phyloP scores from a whole-genome alignment of 2,329 filamentous ascomycete genomes.

The Aaosphaeria pasadenensis region DNA sequence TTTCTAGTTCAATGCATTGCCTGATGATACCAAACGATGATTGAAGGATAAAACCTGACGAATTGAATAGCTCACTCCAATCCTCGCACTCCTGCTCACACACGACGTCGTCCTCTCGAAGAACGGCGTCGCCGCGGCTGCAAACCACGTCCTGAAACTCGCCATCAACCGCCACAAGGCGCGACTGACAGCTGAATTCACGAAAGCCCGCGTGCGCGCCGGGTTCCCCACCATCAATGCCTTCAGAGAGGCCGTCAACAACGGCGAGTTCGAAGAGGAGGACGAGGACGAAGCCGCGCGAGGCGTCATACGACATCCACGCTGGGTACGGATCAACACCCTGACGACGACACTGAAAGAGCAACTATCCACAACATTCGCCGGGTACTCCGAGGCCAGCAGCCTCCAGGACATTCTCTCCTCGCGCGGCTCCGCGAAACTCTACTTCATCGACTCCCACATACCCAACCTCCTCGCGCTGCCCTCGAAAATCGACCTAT shows the following conservation, averaged over 20 bases:
- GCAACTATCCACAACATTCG: constrained; percentile 74
- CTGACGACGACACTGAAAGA: constrained; percentile 67
- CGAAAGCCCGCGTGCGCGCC: constrained; percentile 70
- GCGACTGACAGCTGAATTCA: constrained; percentile 77
- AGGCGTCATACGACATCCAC: constrained; percentile 57
- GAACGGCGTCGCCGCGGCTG: constrained; percentile 75
- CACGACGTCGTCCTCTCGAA: constrained; percentile 86
- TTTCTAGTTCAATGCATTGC: background rate
- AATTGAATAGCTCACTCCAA: constrained; percentile 66
- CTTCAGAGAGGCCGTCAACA: constrained; percentile 59
- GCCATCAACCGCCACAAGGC: constrained; percentile 78
- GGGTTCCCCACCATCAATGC: constrained; percentile 67
- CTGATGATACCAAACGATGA: no score
- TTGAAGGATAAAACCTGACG: background rate
- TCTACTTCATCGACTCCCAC: constrained; percentile 72
- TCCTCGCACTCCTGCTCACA: constrained; percentile 74
- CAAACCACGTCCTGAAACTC: constrained; percentile 72
- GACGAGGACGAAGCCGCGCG: constrained; percentile 25
- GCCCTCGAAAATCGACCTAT: constrained; percentile 68
- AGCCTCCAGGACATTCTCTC: constrained; percentile 57
- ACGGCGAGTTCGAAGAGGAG: constrained; percentile 25
- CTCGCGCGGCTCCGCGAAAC: constrained; percentile 41
- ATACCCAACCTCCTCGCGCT: constrained; percentile 82
- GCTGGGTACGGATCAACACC: constrained; percentile 88
- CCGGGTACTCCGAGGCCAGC: constrained; percentile 56